A percentile compares a stretch with the other conserved stretches of the same genome.
Conservation (phyloP, 1,284 basidiomycete genomes). For the Paramarasmius palmivorus region DNA sequence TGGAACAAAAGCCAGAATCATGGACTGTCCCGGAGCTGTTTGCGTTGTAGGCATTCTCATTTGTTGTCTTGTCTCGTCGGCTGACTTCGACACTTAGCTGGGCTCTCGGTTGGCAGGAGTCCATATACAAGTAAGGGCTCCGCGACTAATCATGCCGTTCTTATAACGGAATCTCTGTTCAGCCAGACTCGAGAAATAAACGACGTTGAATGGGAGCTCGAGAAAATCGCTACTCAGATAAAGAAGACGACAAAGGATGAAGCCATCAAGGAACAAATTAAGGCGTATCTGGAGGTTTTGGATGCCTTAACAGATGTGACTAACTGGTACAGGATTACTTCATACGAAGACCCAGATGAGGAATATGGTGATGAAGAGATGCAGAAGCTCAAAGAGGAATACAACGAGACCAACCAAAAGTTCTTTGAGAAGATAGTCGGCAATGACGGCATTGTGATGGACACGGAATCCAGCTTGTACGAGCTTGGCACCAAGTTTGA, state of each 20-base stretch:
- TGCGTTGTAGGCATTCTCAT: slow-evolving; percentile 25
- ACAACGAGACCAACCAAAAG: not conserved
- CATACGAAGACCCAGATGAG: not conserved
- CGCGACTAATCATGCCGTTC: not conserved
- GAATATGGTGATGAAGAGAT: not conserved
- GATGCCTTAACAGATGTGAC: not conserved
- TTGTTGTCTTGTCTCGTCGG: not conserved
- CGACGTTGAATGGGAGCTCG: not conserved
- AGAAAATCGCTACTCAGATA: not conserved
- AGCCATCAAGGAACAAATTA: not conserved
- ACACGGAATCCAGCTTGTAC: not conserved
- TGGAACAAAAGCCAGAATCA: slow-evolving; percentile 19
- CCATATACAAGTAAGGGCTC: not conserved
- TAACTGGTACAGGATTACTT: not conserved
- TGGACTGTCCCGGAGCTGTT: slow-evolving; percentile 31
- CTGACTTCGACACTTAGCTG: not conserved
- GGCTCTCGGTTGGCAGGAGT: slow-evolving; percentile 5
- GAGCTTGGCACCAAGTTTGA: not conserved
- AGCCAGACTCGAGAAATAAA: not conserved
- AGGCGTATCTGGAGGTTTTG: not conserved
- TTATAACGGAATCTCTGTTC: not conserved
- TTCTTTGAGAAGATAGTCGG: not conserved
- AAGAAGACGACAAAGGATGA: not conserved
- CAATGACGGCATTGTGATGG: not conserved
- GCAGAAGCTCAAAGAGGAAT: not conserved